phyloP scores from a whole-genome alignment of 257 asterid genomes.

The Solanum raphanifolium region DNA sequence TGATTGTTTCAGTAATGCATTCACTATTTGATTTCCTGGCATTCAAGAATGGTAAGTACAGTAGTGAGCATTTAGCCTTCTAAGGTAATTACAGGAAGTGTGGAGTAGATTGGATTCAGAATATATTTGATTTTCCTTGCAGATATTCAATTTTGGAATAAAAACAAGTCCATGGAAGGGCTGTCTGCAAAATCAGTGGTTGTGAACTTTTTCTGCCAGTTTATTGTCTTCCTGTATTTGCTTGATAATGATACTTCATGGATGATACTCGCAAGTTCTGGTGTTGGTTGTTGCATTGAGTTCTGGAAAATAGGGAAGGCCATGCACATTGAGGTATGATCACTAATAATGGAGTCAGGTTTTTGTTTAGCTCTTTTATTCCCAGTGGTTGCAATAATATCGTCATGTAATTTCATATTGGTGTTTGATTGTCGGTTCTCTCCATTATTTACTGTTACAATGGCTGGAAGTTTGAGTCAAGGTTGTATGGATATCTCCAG shows the following conservation, averaged over 20 bases:
- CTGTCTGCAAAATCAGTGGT: slow-evolving; percentile 90
- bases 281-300: slow-evolving; percentile 97
- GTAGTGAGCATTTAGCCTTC: not conserved
- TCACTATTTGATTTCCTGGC: slow-evolving; percentile 93
- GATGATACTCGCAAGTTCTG: slow-evolving; percentile 99
- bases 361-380: not conserved
- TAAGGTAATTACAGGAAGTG: not conserved
- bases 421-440: not conserved
- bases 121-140: slow-evolving; percentile 7
- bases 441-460: not conserved
- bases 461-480: not conserved
- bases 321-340: slow-evolving; percentile 88
- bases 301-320: slow-evolving; percentile 99
- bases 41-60: slow-evolving; percentile 74
- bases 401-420: not conserved
- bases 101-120: not conserved
- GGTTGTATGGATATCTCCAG: not conserved
- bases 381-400: not conserved
- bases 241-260: slow-evolving; percentile 98
- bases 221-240: slow-evolving; percentile 82
- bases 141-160: slow-evolving; percentile 99
- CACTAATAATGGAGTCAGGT: not conserved
- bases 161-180: slow-evolving; percentile 99
- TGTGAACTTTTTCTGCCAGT: slow-evolving; percentile 83
- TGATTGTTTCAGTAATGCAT: slow-evolving; percentile 84